phyloP scores from a whole-genome alignment of 768 basidiomycete species.

The Leccinum uliginosum region DNA sequence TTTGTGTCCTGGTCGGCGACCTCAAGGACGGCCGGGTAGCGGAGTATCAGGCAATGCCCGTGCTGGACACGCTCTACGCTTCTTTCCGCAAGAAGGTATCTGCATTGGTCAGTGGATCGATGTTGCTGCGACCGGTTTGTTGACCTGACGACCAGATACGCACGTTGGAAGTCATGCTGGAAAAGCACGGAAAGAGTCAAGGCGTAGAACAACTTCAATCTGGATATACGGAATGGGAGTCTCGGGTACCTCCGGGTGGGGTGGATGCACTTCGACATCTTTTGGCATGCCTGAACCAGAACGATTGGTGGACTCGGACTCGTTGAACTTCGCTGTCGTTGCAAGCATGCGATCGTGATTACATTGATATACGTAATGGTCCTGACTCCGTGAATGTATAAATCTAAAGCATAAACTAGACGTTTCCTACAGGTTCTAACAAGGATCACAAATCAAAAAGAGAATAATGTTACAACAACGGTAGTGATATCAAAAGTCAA shows the following conservation, averaged over 20 bases:
- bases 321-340: not conserved
- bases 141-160: conserved; percentile 41
- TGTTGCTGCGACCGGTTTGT: not conserved
- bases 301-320: conserved; percentile 52
- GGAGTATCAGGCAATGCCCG: conserved; percentile 61
- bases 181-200: conserved; percentile 39
- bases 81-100: conserved; percentile 54
- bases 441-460: conserved; percentile 10
- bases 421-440: conserved; percentile 7
- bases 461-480: conserved; percentile 1
- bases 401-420: conserved; percentile 25
- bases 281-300: conserved; percentile 48
- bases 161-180: conserved; percentile 51
- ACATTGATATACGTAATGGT: conserved; percentile 9
- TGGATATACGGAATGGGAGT: conserved; percentile 25
- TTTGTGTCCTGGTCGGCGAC: conserved; percentile 62
- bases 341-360: conserved; percentile 8
- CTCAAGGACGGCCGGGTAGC: conserved; percentile 47
- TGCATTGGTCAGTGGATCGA: conserved; percentile 45
- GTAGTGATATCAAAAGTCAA: conserved; percentile 1
- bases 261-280: conserved; percentile 52
- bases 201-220: conserved; percentile 20
- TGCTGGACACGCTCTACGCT: conserved; percentile 49
- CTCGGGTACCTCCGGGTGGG: conserved; percentile 43
- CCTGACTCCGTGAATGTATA: conserved; percentile 7